Base-by-base conservation (phyloP, 352 stramenopile genomes). In the Phytophthora ramorum region DNA sequence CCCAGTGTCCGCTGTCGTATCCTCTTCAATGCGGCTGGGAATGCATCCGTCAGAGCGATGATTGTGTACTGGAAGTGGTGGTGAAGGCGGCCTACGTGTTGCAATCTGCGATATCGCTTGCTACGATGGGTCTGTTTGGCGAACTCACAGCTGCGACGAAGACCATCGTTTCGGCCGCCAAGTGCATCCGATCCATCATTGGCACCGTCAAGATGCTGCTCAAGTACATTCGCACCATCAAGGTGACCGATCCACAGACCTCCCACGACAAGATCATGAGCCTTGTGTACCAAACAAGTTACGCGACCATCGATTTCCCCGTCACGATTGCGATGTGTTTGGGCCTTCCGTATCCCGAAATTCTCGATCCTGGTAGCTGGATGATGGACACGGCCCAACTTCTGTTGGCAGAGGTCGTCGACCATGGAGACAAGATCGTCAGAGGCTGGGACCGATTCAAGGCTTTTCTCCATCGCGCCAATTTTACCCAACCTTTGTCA, bases 1-100 rank as follows among this genome's bases (percentile, higher is more conserved):
- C 75, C 3, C 52, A 85, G 19, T 88, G 79, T 32, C 76, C 76
- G 1, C 60, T 88, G 37, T 63, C 75, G 19, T 84, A 81, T 49
- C 79, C 79, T 3, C 74, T 86, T 0, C 49, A 79, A 32, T 88
- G 79, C 34, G 76, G 76, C 48, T 73, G 82, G 63, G 75, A 88
- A 38, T 88, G 79, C 44, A 56, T 84, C 34, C 60, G 60, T n/a
- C 72, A 83, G 30, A 81, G 52, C 26, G 66, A 72, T 5, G 65
- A 81, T 51, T 83, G 75, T 16, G 44, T 17, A 0, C 17, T 51
- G 2, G 69, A 71, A 44, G 51, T 85, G 12, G 60, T 82, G 28
- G 49, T 50, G 0, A 82, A 85, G 73, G 67, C 73, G 26, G 54
- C 14, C 24, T 63, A 66, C 28, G 72, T 79, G 6, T 62, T 53